These are phyloP conservation scores for Magnolia sinica DNA, from an alignment of 164 flowering plant genomes.

Conservation along the genomic window DNA sequence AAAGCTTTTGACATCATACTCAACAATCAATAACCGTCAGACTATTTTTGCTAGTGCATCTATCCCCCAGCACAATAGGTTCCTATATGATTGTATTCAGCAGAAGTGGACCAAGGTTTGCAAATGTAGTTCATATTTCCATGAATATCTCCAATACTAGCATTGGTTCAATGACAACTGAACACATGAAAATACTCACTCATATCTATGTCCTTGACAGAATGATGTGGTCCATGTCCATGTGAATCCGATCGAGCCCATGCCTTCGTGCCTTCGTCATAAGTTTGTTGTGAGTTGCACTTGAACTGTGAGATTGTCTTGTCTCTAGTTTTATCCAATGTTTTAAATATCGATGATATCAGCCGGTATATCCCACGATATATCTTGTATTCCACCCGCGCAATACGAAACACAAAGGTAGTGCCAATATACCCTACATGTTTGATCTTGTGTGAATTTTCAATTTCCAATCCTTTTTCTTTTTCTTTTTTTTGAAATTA, in stretches of 20 bases:
- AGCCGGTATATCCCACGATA: too few species aligned
- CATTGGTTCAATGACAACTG: background rate
- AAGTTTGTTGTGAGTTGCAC: slow-evolving; percentile 70
- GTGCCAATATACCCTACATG: too few species aligned
- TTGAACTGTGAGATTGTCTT: background rate
- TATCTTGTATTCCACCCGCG: too few species aligned
- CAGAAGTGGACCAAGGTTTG: slow-evolving; percentile 99
- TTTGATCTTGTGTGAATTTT: too few species aligned
- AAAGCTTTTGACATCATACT: slow-evolving; percentile 73
- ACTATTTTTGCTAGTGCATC: slow-evolving; percentile 96
- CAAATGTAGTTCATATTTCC: background rate
- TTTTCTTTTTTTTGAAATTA: too few species aligned
- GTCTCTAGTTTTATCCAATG: background rate
- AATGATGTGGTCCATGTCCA: slow-evolving; percentile 78
- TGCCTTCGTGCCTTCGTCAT: slow-evolving; percentile 72
- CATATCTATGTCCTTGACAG: slow-evolving; percentile 36
- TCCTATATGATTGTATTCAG: slow-evolving; percentile 78
- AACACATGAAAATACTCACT: background rate
- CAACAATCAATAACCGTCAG: slow-evolving; percentile 65
- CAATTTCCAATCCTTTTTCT: too few species aligned
- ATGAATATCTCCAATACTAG: background rate
- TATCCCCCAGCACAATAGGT: slow-evolving; percentile 83
- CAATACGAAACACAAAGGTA: too few species aligned
- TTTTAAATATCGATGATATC: too few species aligned
- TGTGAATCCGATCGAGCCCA: slow-evolving; percentile 73